Evolutionary conservation across 2,329 filamentous ascomycete species (phyloP).

Genomic region (Colletotrichum tofieldiae): DNA sequence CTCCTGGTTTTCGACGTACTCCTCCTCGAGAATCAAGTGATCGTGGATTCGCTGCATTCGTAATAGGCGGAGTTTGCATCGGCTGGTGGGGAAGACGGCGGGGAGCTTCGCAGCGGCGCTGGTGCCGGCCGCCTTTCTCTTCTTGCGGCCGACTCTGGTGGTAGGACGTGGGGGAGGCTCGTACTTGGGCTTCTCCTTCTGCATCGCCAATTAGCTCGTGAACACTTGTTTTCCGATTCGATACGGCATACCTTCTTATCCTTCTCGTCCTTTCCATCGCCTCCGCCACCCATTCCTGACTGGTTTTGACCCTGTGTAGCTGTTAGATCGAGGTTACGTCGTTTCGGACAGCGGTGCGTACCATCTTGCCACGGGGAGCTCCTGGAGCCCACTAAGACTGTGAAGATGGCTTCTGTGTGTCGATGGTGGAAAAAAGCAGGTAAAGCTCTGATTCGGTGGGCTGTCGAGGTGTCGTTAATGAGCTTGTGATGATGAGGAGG

Average conservation of each 20-base stretch:
- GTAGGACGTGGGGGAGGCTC: constrained; percentile 97
- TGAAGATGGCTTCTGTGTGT: neutral
- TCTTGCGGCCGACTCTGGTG: constrained; percentile 97
- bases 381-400: constrained; percentile 25
- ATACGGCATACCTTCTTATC: constrained; percentile 85
- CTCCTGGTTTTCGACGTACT: constrained; percentile 99
- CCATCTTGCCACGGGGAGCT: constrained; percentile 48
- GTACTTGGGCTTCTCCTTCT: constrained; percentile 99
- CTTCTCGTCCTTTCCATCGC: constrained; percentile 86
- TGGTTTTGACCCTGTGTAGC: constrained; percentile 82
- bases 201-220: constrained; percentile 44
- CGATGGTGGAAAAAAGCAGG: neutral
- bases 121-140: constrained; percentile 94
- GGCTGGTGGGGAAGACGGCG: constrained; percentile 92
- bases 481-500: constrained; percentile 40
- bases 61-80: constrained; percentile 96
- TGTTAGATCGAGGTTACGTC: constrained; percentile 38
- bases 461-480: constrained; percentile 2
- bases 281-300: constrained; percentile 86
- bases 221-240: constrained; percentile 10
- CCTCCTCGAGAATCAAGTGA: constrained; percentile 95
- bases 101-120: constrained; percentile 97
- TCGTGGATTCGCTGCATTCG: constrained; percentile 99
- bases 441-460: constrained; percentile 1
- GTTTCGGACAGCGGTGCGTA: constrained; percentile 37